Conservation (phyloP, 2,329 filamentous ascomycete genomes). For the Ceratocystis lukuohia region DNA sequence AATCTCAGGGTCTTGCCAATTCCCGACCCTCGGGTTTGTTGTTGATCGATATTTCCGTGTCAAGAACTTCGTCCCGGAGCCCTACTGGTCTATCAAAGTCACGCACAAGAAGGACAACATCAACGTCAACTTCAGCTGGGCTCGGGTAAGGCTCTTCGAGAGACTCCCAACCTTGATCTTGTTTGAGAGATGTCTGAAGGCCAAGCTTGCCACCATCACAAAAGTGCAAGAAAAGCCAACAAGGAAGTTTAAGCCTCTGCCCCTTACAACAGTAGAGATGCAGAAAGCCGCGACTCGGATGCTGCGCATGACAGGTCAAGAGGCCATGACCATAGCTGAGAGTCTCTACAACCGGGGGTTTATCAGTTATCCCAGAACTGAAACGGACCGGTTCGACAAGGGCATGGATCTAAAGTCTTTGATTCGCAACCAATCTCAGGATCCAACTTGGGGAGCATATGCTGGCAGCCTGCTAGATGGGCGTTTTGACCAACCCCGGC, state of each 20-base stretch:
- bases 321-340: slow-evolving; percentile 81
- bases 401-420: slow-evolving; percentile 72
- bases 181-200: slow-evolving; percentile 69
- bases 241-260: slow-evolving; percentile 85
- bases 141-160: slow-evolving; percentile 72
- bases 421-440: slow-evolving; percentile 70
- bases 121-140: slow-evolving; percentile 75
- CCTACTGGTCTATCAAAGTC: slow-evolving; percentile 86
- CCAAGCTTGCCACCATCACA: slow-evolving; percentile 63
- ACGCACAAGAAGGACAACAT: slow-evolving; percentile 64
- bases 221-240: slow-evolving; percentile 86
- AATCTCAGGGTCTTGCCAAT: slow-evolving; percentile 68
- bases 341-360: slow-evolving; percentile 83
- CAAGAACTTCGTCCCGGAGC: slow-evolving; percentile 81
- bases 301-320: slow-evolving; percentile 78
- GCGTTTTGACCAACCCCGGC: slow-evolving; percentile 65
- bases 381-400: slow-evolving; percentile 89
- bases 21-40: slow-evolving; percentile 90
- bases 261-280: slow-evolving; percentile 86
- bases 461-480: slow-evolving; percentile 63
- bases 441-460: slow-evolving; percentile 65
- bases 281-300: slow-evolving; percentile 90
- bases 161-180: slow-evolving; percentile 66
- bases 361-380: slow-evolving; percentile 94
- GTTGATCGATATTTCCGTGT: slow-evolving; percentile 93